Evolutionary conservation across 2,329 filamentous ascomycete species (phyloP), one percentile per base, ranked within the genome.

Genomic region (Arthrobotrys sphaeroides): DNA sequence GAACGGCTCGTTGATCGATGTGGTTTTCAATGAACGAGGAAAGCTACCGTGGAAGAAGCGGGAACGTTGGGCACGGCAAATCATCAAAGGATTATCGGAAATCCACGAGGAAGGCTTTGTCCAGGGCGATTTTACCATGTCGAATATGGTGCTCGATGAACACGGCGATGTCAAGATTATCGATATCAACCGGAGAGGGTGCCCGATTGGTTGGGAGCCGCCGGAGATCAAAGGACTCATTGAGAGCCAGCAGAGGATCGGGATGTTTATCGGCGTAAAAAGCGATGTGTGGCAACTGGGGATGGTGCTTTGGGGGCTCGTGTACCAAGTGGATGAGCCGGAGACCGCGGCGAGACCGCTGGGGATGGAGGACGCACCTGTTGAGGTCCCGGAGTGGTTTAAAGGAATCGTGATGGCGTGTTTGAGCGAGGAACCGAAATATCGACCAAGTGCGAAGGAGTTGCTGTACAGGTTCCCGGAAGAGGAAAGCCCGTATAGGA

Each of bases 231-330:
- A 90, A 13, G 87, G 88, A 4, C 88, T 98, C 66, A 93, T 98
- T 75, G 90, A 94, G 78, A 94, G 90, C 82, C 92, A 91, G 70
- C 94, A 97, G 82, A 88, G 93, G 28, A 94, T 99, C 62, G 91
- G 92, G 49, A 97, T 98, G 90, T 97, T 96, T 81, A 98, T 99
- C 81, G 94, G 95, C 10, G 93, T 97, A 81, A 99, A 99, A 83
- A 97, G 94, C 0, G 95, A 99, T 83, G 85, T 99, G 0, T 99
- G 91, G 80, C 95, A 99, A 83, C 87, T 98, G 3, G 95, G 95
- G 3, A 99, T 99, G 95, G 93, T 97, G 1, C 84, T 99, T 1
- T 99, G 94, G 93, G 93, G 92, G 20, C 84, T 99, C 49, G 94
- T 93, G 0, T 91, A 90, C 80, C 88, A 94, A 78, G 88, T 94